Conservation (phyloP, 2,329 filamentous ascomycete genomes). For the Talaromyces sp. region DNA sequence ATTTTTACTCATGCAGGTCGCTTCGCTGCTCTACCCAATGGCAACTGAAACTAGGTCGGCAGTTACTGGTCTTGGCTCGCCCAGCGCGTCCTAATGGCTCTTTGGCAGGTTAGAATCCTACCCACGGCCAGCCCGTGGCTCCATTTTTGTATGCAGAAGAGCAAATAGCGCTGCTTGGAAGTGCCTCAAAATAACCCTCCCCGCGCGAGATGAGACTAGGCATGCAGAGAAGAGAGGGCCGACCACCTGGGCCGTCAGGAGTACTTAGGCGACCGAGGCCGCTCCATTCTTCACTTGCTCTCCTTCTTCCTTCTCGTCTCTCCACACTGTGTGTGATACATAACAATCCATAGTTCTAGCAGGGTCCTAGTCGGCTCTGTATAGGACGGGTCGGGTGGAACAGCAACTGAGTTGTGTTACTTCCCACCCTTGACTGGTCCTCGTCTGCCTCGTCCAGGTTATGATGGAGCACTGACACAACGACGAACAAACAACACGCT, state of each 20-base stretch:
- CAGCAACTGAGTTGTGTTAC: conserved; percentile 4
- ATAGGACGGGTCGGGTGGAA: not conserved
- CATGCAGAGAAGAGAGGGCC: not conserved
- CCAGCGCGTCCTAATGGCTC: not conserved
- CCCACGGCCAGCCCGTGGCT: not conserved
- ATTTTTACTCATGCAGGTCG: not conserved
- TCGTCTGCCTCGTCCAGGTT: not conserved
- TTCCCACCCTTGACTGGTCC: not conserved
- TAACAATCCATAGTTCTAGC: not conserved
- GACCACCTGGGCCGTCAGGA: not conserved
- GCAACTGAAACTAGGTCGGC: not conserved
- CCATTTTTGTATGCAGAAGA: not conserved
- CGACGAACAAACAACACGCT: not conserved
- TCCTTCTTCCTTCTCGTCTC: not conserved
- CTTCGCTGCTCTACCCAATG: not conserved
- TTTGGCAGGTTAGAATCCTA: not conserved
- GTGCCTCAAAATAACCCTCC: conserved; percentile 11
- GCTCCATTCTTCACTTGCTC: not conserved
- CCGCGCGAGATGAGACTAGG: conserved; percentile 11
- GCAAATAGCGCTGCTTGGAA: not conserved
- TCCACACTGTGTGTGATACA: not conserved
- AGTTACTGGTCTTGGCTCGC: not conserved
- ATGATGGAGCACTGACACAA: not conserved
- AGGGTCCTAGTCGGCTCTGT: not conserved
- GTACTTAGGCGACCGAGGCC: conserved; percentile 3